Percentiles rank a stretch among this genome's conserved stretches.
phyloP scores from a whole-genome alignment of 306 rosid species.

The Psophocarpus tetragonolobus region DNA sequence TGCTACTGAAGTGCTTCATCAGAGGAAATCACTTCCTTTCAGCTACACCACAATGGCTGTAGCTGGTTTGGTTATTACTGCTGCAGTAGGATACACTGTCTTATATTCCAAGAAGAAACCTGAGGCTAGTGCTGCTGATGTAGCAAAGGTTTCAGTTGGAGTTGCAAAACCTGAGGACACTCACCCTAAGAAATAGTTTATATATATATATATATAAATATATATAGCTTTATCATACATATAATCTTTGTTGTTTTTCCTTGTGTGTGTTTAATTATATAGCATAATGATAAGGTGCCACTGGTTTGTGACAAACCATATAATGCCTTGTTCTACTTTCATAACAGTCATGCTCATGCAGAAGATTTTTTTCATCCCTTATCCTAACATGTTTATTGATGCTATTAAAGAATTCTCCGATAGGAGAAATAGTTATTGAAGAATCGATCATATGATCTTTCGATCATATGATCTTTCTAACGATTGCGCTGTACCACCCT shows the following conservation, averaged over 20 bases:
- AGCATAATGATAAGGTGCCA: too few relatives aligned
- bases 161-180: slow-evolving; percentile 54
- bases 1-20: slow-evolving; percentile 68
- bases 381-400: not conserved
- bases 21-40: slow-evolving; percentile 57
- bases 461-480: too few relatives aligned
- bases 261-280: too few relatives aligned
- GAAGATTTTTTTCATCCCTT: not conserved
- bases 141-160: slow-evolving; percentile 62
- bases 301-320: too few relatives aligned
- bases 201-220: not conserved
- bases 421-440: too few relatives aligned
- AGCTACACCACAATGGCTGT: slow-evolving; percentile 40
- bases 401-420: too few relatives aligned
- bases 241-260: too few relatives aligned
- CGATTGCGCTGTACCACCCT: too few relatives aligned
- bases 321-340: too few relatives aligned
- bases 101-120: slow-evolving; percentile 65
- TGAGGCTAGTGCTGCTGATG: slow-evolving; percentile 63
- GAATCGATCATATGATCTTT: too few relatives aligned
- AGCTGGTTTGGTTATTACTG: slow-evolving; percentile 49
- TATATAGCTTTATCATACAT: not conserved
- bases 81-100: slow-evolving; percentile 50
- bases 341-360: too few relatives aligned
- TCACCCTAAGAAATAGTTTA: slow-evolving; percentile 49